Evolutionary conservation across 768 basidiomycete species (phyloP), one percentile per base, ranked within the genome.

Genomic region (Tricholoma saponaceum): DNA sequence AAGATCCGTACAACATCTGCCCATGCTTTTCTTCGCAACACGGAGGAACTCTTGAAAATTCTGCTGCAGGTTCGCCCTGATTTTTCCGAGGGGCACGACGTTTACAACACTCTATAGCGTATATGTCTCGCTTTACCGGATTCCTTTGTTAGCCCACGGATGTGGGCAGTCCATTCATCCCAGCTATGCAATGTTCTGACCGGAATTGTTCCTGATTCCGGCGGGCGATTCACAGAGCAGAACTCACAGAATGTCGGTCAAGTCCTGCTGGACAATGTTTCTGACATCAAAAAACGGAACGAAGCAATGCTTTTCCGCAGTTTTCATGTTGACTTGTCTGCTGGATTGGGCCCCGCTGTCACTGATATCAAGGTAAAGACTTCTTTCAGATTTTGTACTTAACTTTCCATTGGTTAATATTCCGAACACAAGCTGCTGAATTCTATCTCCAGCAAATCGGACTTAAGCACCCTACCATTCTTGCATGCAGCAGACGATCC

Each of bases 231-330:
- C 55, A 64, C 78, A 14, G 77, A 76, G 35, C 75, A 77, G 55
- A 75, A 70, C 49, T 61, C 69, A 32, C 74, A 73, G 23, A 77
- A 78, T 56, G 66, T 85, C 59, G 81, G 72, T 49, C 77, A 74
- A 46, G 72, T 74, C 1, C 73, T 92, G 32, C 67, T 78, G 4
- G 81, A 83, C 51, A 83, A 86, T 56, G 79, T 90, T 47, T 72
- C 74, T n/a, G 88, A 90, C 63, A 83, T 94, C 23, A 84, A 81
- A 60, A 76, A 80, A 54, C 80, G 94, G 55, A 95, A 94, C 58
- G 89, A 94, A 58, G 88, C 89, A 2, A 84, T 93, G 79, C 69
- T 89, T 30, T 91, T 93, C 59, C 78, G 79, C 43, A 83, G 83
- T 60, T 77, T 87, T 8, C 86, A 88, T 33, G 76, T 82, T 0